These are phyloP conservation scores for Beauveria sp. DNA, from an alignment of 2,329 filamentous ascomycete genomes.

Conservation along the genomic window DNA sequence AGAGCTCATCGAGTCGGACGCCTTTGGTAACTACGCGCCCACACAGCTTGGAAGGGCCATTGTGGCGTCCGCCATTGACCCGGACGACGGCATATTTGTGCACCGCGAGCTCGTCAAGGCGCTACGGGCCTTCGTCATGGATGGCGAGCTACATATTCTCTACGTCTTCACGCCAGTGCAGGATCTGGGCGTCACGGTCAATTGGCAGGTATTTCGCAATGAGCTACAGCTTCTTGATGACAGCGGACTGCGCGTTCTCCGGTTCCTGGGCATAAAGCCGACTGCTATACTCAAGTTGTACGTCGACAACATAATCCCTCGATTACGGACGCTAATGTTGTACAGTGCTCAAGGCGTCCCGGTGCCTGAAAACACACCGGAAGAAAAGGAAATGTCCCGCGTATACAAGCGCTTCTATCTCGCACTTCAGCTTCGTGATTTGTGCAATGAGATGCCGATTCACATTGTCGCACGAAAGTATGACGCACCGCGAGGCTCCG, in stretches of 20 bases:
- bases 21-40: slow-evolving; percentile 45
- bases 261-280: slow-evolving; percentile 61
- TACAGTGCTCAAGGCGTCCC: slow-evolving; percentile 57
- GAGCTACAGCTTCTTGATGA: slow-evolving; percentile 65
- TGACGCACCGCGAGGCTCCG: slow-evolving; percentile 58
- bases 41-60: slow-evolving; percentile 63
- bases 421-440: slow-evolving; percentile 67
- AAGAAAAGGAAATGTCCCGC: slow-evolving; percentile 52
- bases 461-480: slow-evolving; percentile 64
- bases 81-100: slow-evolving; percentile 68
- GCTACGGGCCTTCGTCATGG: slow-evolving; percentile 67
- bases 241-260: slow-evolving; percentile 60
- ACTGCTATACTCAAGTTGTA: slow-evolving; percentile 60
- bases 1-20: slow-evolving; percentile 46
- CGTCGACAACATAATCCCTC: slow-evolving; percentile 16
- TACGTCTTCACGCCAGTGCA: slow-evolving; percentile 73
- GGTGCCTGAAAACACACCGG: slow-evolving; percentile 53
- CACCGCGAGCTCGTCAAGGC: slow-evolving; percentile 61
- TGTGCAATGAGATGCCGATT: slow-evolving; percentile 70
- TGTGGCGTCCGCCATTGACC: slow-evolving; percentile 64
- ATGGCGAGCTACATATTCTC: slow-evolving; percentile 71
- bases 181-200: slow-evolving; percentile 45
- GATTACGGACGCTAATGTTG: slow-evolving; percentile 16
- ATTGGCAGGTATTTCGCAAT: slow-evolving; percentile 66
- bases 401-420: slow-evolving; percentile 68